Conservation (phyloP, 768 basidiomycete genomes). For the Harrya chromipes region DNA sequence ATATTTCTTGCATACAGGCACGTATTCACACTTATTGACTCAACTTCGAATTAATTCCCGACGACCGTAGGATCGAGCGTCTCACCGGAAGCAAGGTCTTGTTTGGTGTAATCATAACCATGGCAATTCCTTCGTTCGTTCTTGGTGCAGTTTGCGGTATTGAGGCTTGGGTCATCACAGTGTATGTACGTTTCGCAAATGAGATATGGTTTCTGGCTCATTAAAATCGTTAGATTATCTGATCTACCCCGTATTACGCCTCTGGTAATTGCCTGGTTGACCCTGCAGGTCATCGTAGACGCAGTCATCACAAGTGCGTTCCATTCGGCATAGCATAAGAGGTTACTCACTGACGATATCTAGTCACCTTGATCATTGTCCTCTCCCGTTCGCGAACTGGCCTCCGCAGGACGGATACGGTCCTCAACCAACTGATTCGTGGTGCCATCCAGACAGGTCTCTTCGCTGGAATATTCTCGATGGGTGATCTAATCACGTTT, state of each 20-base stretch:
- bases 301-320: slow-evolving; percentile 41
- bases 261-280: slow-evolving; percentile 46
- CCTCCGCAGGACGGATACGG: slow-evolving; percentile 47
- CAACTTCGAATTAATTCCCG: neutral
- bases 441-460: slow-evolving; percentile 54
- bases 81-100: slow-evolving; percentile 15
- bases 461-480: slow-evolving; percentile 49
- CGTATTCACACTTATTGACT: neutral
- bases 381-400: slow-evolving; percentile 47
- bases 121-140: slow-evolving; percentile 40
- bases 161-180: slow-evolving; percentile 42
- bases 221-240: slow-evolving; percentile 31
- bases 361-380: slow-evolving; percentile 26
- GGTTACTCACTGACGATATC: neutral
- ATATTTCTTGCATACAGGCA: slow-evolving; percentile 44
- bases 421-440: slow-evolving; percentile 52
- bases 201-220: neutral
- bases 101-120: slow-evolving; percentile 30
- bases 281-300: slow-evolving; percentile 44
- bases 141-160: slow-evolving; percentile 45
- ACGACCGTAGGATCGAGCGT: slow-evolving; percentile 7
- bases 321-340: too few relatives aligned
- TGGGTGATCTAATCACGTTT: slow-evolving; percentile 45
- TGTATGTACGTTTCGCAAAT: slow-evolving; percentile 32
- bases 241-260: slow-evolving; percentile 40